Evolutionary conservation across 164 flowering plant genomes (phyloP).

Genomic region (Berberis thunbergii): DNA sequence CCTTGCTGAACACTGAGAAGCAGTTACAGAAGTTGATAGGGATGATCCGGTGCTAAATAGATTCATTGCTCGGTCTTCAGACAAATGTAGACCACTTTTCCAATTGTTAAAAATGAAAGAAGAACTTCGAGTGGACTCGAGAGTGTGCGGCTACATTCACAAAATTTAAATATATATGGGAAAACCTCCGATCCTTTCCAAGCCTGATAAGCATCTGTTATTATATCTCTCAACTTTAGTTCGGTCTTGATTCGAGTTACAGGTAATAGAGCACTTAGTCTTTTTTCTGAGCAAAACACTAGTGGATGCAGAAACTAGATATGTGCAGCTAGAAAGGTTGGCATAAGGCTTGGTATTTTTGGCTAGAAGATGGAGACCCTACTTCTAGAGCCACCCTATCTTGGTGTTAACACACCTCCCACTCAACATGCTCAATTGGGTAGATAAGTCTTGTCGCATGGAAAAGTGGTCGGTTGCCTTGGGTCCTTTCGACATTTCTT

Average conservation of each 20-base stretch:
- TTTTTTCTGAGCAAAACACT: background rate
- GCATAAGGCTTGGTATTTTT: background rate
- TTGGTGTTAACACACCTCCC: too few species aligned
- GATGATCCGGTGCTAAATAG: background rate
- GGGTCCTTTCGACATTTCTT: too few species aligned
- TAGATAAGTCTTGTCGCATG: too few species aligned
- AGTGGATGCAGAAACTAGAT: background rate
- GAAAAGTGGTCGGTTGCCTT: too few species aligned
- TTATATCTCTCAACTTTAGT: too few species aligned
- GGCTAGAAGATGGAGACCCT: background rate
- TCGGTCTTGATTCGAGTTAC: background rate
- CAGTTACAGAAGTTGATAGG: background rate
- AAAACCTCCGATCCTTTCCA: too few species aligned
- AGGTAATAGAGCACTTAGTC: background rate
- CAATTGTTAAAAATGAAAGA: background rate
- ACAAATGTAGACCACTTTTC: background rate
- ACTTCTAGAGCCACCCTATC: too few species aligned
- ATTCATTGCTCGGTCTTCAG: background rate
- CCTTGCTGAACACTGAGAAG: background rate
- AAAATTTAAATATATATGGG: too few species aligned
- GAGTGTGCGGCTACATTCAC: too few species aligned
- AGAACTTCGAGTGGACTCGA: background rate
- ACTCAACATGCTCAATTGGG: too few species aligned
- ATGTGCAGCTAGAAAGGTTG: background rate
- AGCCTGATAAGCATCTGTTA: too few species aligned